Evolutionary conservation across 192 early-diverging fungal genomes (phyloP), one percentile per base, ranked within the genome.

Genomic region (Coemansia sp.): DNA sequence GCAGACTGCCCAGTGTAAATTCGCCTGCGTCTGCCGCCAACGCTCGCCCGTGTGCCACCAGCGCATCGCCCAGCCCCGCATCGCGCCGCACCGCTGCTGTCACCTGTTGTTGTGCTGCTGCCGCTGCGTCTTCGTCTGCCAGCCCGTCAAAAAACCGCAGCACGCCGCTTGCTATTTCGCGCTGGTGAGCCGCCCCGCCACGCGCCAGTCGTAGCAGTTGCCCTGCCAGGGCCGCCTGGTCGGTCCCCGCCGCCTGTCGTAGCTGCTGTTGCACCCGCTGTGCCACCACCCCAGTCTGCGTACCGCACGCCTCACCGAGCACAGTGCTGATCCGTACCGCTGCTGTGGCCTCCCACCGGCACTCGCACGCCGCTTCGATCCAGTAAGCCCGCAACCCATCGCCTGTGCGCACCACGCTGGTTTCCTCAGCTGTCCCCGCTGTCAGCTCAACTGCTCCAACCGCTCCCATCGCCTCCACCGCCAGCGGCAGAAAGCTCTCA

Each of bases 151-250:
- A 92, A 44, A 85, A 83, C 30, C 68, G 74, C 5, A 85, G 69
- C 4, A 89, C 81, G 6, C 86, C 84, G 22, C 67, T 57, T 1
- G 90, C 48, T 6, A 87, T 83, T 18, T 82, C 32, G 22, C 81
- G 83, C 73, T 85, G 85, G 38, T 82, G 67, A 32, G 22, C 26
- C 16, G 24, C 34, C 4, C 88, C 88, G 78, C 86, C 83, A 27
- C 85, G 76, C 21, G 85, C 82, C 18, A 92, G 69, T 25, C 89
- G 65, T 19, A 92, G 69, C 16, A 92, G 59, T 67, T 90, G 88
- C 60, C 87, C 88, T 14, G 88, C 76, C 67, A 90, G 67, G 1
- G 88, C 80, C 2, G 90, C 89, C 1, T 87, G 70, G 67, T 87
- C 87, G 19, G 48, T 61, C 23, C 63, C 38, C 16, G 68, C 73